Evolutionary conservation across 129 eudicot genomes (phyloP).

Genomic region (Apium graveolens): DNA sequence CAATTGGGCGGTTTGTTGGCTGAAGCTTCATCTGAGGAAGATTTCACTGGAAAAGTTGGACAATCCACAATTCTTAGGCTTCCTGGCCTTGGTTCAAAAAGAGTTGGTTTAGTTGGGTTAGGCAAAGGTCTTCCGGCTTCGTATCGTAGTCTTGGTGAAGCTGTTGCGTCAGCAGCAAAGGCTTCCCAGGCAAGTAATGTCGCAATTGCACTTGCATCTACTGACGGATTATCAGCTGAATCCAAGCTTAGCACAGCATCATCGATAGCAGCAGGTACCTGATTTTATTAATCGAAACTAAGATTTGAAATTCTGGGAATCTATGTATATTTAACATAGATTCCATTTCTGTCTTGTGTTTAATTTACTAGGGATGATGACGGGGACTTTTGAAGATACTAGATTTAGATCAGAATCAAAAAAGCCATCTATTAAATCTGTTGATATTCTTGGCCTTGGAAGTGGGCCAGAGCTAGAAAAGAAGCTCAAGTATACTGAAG

Average conservation of each 20-base stretch:
- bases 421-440: constrained; percentile 52
- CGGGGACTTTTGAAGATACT: constrained; percentile 78
- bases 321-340: neutral
- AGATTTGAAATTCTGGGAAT: neutral
- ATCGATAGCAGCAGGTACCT: constrained; percentile 69
- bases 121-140: constrained; percentile 48
- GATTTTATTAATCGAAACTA: neutral
- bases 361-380: constrained; percentile 44
- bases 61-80: constrained; percentile 73
- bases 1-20: constrained; percentile 63
- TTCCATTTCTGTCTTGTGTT: neutral
- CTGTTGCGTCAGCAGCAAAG: constrained; percentile 81
- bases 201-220: constrained; percentile 76
- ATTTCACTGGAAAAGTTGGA: constrained; percentile 83
- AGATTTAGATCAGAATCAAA: constrained; percentile 92
- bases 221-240: constrained; percentile 52
- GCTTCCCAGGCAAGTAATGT: constrained; percentile 68
- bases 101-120: constrained; percentile 73
- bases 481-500: constrained; percentile 64
- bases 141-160: constrained; percentile 73
- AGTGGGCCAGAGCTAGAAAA: constrained; percentile 79
- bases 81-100: constrained; percentile 63
- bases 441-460: constrained; percentile 89
- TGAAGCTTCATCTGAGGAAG: constrained; percentile 77
- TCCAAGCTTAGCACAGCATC: constrained; percentile 58